A percentile compares a stretch with the other conserved stretches of the same genome.
These are phyloP conservation scores for Magnolia sinica DNA, from an alignment of 164 flowering plant species.

Conservation along the genomic window DNA sequence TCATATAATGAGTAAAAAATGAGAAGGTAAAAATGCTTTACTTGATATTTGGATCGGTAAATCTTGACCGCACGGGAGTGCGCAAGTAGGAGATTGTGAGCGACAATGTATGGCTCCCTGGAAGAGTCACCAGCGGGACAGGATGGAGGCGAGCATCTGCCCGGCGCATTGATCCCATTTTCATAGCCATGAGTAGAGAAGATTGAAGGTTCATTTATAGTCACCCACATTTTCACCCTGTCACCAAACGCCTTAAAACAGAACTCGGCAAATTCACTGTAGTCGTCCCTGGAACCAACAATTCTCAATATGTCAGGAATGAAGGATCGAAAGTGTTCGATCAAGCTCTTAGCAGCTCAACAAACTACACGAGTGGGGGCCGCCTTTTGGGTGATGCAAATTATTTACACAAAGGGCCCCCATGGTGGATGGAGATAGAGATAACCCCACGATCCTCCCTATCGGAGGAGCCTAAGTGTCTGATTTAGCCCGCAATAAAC, in stretches of 20 bases:
- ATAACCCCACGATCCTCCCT: too few relatives aligned
- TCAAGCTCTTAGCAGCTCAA: background rate
- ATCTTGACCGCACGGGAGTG: constrained; percentile 37
- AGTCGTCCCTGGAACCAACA: constrained; percentile 27
- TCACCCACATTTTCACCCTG: constrained; percentile 36
- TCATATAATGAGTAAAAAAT: background rate
- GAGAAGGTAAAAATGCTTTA: constrained; percentile 1
- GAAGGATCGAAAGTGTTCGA: background rate
- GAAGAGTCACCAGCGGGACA: constrained; percentile 42
- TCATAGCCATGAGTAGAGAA: constrained; percentile 27
- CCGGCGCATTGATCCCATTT: constrained; percentile 32
- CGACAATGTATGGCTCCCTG: constrained; percentile 40
- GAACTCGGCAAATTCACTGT: constrained; percentile 26
- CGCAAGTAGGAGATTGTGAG: constrained; percentile 43
- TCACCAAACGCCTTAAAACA: constrained; percentile 36
- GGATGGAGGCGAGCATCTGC: constrained; percentile 31
- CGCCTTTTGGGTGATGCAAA: too few relatives aligned
- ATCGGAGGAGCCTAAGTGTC: too few relatives aligned
- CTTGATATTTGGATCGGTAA: constrained; percentile 35
- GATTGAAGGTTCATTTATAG: constrained; percentile 31
- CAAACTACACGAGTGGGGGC: background rate
- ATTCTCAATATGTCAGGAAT: background rate
- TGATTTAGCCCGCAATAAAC: too few relatives aligned
- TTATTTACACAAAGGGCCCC: too few relatives aligned
- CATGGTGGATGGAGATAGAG: too few relatives aligned